These are phyloP conservation scores for Arthrobotrys pseudoclavata DNA, from an alignment of 2,329 filamentous ascomycete genomes.

Conservation along the genomic window DNA sequence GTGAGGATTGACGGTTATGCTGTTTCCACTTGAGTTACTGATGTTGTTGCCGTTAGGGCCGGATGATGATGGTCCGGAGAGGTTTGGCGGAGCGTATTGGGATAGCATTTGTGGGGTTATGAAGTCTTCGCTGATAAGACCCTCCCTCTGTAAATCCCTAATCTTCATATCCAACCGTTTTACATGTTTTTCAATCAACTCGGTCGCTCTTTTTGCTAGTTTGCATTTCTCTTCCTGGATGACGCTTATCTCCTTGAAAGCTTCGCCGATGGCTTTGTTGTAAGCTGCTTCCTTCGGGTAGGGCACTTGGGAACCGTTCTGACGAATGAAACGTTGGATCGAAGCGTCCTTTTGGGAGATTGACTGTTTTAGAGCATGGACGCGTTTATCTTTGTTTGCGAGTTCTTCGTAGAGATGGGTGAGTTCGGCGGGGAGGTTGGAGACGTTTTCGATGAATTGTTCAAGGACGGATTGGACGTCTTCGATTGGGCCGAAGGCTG, in stretches of 20 bases:
- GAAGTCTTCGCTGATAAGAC: conserved; percentile 70
- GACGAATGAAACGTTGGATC: conserved; percentile 85
- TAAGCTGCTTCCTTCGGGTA: conserved; percentile 82
- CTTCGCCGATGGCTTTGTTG: conserved; percentile 76
- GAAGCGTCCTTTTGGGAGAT: conserved; percentile 80
- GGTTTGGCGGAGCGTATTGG: conserved; percentile 40
- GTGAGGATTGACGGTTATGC: conserved; percentile 21
- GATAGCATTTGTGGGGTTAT: conserved; percentile 69
- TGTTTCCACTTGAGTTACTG: neutral
- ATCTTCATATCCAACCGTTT: conserved; percentile 71
- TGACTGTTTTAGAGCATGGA: conserved; percentile 76
- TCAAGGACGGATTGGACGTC: conserved; percentile 64
- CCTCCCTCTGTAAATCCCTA: conserved; percentile 69
- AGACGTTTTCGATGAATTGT: conserved; percentile 64
- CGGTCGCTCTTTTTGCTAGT: conserved; percentile 73
- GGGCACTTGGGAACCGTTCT: conserved; percentile 78
- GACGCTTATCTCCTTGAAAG: conserved; percentile 77
- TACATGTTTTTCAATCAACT: conserved; percentile 69
- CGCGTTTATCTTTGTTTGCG: conserved; percentile 80
- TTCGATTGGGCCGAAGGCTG: conserved; percentile 59
- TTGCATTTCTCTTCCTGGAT: conserved; percentile 81
- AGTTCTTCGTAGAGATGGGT: conserved; percentile 87
- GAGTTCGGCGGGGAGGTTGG: conserved; percentile 83
- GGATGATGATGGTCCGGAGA: conserved; percentile 13
- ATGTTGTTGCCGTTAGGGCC: neutral